Evolutionary conservation across 73 alveolate genomes (phyloP).

Genomic region (Tetrahymena thermophila): DNA sequence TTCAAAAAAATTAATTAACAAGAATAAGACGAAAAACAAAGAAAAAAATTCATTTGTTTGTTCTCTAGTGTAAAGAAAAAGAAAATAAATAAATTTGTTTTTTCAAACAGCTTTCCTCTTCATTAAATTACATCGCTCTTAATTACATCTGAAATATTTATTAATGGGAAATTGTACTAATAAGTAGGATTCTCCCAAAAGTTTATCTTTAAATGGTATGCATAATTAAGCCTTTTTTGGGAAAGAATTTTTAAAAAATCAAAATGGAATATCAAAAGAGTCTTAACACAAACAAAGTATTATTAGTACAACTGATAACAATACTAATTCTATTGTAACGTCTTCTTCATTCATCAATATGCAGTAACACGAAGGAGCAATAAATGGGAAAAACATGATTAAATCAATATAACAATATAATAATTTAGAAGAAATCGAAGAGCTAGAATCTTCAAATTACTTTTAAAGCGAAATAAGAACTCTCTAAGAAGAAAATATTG

Average conservation of each 20-base stretch:
- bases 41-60: not conserved
- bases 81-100: not conserved
- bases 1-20: not conserved
- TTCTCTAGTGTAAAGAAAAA: not conserved
- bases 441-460: not conserved
- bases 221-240: not conserved
- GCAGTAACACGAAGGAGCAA: not conserved
- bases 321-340: not conserved
- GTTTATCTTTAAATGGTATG: not conserved
- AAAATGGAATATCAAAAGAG: not conserved
- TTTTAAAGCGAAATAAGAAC: not conserved
- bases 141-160: not conserved
- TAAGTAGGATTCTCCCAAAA: not conserved
- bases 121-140: not conserved
- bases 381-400: not conserved
- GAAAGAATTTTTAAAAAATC: not conserved
- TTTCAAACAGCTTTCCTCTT: not conserved
- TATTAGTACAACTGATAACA: not conserved
- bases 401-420: not conserved
- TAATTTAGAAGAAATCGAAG: not conserved
- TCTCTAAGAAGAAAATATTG: not conserved
- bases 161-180: not conserved
- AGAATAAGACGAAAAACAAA: not conserved
- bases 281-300: not conserved
- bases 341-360: not conserved